Evolutionary conservation across 2,329 filamentous ascomycete genomes (phyloP), one percentile per base, ranked within the genome.

Genomic region (Fusarium graminum): DNA sequence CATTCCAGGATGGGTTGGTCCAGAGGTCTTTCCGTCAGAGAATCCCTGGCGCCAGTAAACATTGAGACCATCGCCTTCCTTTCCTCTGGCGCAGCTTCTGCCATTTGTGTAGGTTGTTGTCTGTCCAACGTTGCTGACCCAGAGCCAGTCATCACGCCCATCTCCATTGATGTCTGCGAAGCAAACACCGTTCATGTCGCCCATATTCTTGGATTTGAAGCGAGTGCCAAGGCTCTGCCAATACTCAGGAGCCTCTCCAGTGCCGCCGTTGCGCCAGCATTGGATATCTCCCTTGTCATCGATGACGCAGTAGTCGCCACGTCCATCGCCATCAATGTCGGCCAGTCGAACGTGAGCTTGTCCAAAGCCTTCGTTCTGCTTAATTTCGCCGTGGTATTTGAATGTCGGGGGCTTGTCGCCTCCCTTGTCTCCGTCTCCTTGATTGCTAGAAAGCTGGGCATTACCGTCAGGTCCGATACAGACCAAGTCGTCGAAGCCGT

Each of bases 211-310:
- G 13, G 40, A 56, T 6, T 53, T 53, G 41, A 72, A 75, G 4
- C 62, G 49, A 17, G 59, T 12, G 5, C 65, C 74, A 32, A 80
- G 65, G 1, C 63, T 50, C 57, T 80, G 75, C 76, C 77, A 80
- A 59, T 74, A 78, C 2, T 59, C 61, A 0, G 77, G 74, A 3
- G 47, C 62, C 6, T 77, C 67, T 3, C 69, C 72, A 29, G 59
- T 54, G 16, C 73, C 72, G 10, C 73, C 74, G 40, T 78, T 79
- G 6, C 78, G 69, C 72, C 72, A 78, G 60, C 73, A 78, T 4
- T 63, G 44, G 5, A 75, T 60, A 25, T 74, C 63, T 4, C 74
- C 76, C 19, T 58, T 59, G 13, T 59, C 65, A 2, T 66, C 65
- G 4, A 75, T 42, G 6, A 71, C 44, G 38, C 75, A 75, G 50